These are phyloP conservation scores for Boletus bicolor DNA, from an alignment of 768 basidiomycete species.

Conservation along the genomic window DNA sequence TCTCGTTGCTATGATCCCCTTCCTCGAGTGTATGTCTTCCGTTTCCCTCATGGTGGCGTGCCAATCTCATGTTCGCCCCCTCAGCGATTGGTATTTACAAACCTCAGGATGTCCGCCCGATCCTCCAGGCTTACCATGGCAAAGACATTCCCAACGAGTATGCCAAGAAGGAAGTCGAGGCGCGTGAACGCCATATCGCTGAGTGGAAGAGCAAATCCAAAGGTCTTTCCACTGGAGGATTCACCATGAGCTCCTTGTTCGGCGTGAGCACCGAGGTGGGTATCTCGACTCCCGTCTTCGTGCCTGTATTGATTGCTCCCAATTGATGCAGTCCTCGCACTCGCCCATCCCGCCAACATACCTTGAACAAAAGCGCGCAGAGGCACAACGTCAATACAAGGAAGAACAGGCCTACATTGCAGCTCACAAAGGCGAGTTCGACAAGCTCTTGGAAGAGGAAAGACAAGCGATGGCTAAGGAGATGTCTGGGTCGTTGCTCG, in stretches of 20 bases:
- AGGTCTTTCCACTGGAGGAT: conserved; percentile 36
- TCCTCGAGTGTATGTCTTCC: conserved; percentile 77
- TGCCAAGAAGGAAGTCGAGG: conserved; percentile 81
- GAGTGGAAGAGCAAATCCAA: conserved; percentile 66
- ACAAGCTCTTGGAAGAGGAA: conserved; percentile 50
- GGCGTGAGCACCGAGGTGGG: conserved; percentile 34
- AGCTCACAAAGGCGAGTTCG: conserved; percentile 49
- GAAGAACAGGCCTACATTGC: conserved; percentile 53
- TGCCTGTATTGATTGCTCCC: background rate
- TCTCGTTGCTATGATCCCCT: conserved; percentile 90
- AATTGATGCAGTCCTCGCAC: conserved; percentile 14
- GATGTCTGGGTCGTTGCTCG: conserved; percentile 43
- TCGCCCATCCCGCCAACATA: conserved; percentile 45
- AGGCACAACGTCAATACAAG: conserved; percentile 49
- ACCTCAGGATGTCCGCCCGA: conserved; percentile 81
- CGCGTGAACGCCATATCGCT: conserved; percentile 71
- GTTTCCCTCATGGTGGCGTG: background rate
- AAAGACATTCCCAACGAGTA: conserved; percentile 90
- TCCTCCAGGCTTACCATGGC: conserved; percentile 79
- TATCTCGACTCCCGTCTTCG: background rate
- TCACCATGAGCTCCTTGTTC: conserved; percentile 47
- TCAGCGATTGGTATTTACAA: conserved; percentile 91
- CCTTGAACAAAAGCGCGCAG: conserved; percentile 48
- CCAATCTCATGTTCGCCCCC: background rate
- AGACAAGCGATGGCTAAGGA: conserved; percentile 46